These are phyloP conservation scores for Candida sp. DNA, from an alignment of 1,139 yeast genomes.

Conservation along the genomic window DNA sequence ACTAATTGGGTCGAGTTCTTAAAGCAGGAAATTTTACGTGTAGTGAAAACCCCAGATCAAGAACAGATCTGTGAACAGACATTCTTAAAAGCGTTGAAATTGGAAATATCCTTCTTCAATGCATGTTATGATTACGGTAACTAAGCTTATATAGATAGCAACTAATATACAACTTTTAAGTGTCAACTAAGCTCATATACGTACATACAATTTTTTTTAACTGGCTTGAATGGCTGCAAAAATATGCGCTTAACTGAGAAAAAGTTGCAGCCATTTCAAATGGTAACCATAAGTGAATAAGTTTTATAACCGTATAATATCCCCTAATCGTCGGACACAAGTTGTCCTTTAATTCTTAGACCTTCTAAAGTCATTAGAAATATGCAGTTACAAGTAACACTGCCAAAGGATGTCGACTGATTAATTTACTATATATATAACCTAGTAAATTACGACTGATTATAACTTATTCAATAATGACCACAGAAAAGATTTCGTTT, in stretches of 20 bases:
- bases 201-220: too few species aligned
- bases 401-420: background rate
- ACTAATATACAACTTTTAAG: too few species aligned
- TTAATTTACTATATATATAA: too few species aligned
- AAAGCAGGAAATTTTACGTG: conserved; percentile 40
- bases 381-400: background rate
- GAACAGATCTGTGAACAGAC: conserved; percentile 22
- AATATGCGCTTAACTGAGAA: conserved; percentile 1
- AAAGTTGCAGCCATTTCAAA: conserved; percentile 1
- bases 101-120: conserved; percentile 45
- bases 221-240: conserved; percentile 1
- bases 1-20: conserved; percentile 46
- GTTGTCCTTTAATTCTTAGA: background rate
- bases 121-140: conserved; percentile 33
- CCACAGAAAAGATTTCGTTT: conserved; percentile 47
- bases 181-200: too few species aligned
- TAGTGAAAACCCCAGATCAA: conserved; percentile 13
- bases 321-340: background rate
- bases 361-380: background rate
- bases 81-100: conserved; percentile 30
- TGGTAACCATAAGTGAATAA: background rate
- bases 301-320: background rate
- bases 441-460: background rate
- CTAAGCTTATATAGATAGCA: too few species aligned
- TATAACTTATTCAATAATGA: conserved; percentile 4